Evolutionary conservation across 345 rosid genomes (phyloP).

Genomic region (Pistacia vera): DNA sequence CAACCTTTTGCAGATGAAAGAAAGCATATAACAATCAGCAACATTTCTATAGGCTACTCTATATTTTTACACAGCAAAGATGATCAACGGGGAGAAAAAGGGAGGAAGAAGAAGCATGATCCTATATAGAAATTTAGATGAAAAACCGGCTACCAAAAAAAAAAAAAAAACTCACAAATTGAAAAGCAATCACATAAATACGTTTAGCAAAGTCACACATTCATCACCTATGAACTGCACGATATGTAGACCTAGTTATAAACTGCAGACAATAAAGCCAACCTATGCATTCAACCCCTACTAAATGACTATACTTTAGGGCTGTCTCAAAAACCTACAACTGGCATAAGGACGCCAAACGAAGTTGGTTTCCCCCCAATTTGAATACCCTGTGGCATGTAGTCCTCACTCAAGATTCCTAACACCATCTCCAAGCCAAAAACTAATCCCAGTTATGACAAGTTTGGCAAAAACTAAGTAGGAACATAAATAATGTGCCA

Average conservation of each 20-base stretch:
- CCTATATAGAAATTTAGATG: no score
- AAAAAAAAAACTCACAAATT: background rate
- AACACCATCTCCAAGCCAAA: background rate
- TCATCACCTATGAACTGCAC: background rate
- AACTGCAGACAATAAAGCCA: background rate
- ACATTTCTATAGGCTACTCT: no score
- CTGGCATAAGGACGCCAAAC: background rate
- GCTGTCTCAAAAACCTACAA: slow-evolving; percentile 2
- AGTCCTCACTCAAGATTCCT: background rate
- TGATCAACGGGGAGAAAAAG: no score
- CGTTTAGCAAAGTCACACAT: background rate
- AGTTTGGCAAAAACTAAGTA: background rate
- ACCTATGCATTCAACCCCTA: background rate
- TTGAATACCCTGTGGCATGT: background rate
- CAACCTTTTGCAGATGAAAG: background rate
- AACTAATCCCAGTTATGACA: background rate
- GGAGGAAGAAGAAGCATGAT: no score
- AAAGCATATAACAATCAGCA: background rate
- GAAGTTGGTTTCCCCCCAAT: background rate
- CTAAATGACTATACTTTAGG: background rate
- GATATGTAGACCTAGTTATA: background rate
- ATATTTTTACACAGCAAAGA: no score
- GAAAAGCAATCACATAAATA: background rate
- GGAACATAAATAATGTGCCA: background rate
- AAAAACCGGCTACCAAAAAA: no score